Base-by-base conservation (phyloP, 352 stramenopile genomes). In the Phytophthora sansomeana region DNA sequence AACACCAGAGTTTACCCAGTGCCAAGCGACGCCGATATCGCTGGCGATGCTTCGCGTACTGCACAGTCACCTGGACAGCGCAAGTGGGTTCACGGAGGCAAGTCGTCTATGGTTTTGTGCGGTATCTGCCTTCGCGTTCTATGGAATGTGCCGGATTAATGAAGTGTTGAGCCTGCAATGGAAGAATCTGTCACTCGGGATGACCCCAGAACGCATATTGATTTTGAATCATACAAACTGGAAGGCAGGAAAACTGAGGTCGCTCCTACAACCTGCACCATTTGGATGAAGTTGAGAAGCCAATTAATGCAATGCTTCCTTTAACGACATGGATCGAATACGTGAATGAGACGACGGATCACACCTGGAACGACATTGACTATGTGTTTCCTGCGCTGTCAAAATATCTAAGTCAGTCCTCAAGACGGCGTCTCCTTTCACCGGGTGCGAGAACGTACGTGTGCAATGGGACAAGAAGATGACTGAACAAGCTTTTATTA, bases 401-500 rank as follows among this genome's bases (percentile, higher is more conserved):
- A 33, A 64, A 52, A 50, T 52, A 4, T 43, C 35, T 5, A 57
- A 64, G n/a, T 36, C 5, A 3, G 46, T 46, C 38, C 28, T 64
- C 2, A 64, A 64, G 57, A 46, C 57, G 5, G 6, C 42, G 0
- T 8, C 38, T 4, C 4, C 28, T 5, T 19, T 29, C 5, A 57
- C 57, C 5, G 47, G 57, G 4, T 58, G 57, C 24, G 35, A 58
- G 14, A 58, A 64, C 32, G 57, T 17, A 5, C 57, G 47, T 10
- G 33, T 64, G 3, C 35, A 64, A 29, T 64, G 57, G 36, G 57
- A 38, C 16, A 64, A 64, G 9, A 56, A 64, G 17, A 64, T 58
- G 47, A 53, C 46, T 14, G 38, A 65, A 19, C 28, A 65, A 19
- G 36, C 17, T 1, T 58, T 53, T 16, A 44, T 64, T 13, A 64